Conservation (phyloP, 371 early-diverging fungal genomes). For the Actinomortierella ambigua region DNA sequence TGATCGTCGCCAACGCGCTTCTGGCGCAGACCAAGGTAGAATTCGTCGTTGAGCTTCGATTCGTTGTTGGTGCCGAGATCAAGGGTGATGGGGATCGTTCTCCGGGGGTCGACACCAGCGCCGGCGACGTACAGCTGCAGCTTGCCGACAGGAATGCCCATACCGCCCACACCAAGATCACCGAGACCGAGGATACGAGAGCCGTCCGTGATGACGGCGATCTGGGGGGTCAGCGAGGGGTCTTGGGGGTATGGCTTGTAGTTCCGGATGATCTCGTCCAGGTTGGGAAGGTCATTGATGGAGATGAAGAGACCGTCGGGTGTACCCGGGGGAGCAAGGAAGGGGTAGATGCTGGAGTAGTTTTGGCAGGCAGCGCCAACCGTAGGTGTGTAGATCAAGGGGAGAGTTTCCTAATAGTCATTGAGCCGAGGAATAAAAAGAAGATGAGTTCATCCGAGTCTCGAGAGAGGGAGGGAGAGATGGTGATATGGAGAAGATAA, state of each 20-base stretch:
- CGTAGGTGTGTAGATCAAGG: conserved; percentile 91
- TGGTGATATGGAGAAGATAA: conserved; percentile 7
- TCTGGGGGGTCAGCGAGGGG: conserved; percentile 60
- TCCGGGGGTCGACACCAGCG: conserved; percentile 86
- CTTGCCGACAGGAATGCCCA: conserved; percentile 93
- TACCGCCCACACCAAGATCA: conserved; percentile 90
- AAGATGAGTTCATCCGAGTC: neutral
- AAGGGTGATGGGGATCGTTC: conserved; percentile 86
- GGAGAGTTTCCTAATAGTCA: conserved; percentile 67
- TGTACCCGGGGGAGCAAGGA: conserved; percentile 75
- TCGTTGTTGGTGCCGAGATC: conserved; percentile 92
- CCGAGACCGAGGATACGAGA: conserved; percentile 93
- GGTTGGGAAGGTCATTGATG: conserved; percentile 69
- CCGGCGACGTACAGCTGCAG: conserved; percentile 89
- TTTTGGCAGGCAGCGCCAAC: conserved; percentile 90
- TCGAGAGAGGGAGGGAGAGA: conserved; percentile 1
- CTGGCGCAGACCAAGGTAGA: conserved; percentile 83
- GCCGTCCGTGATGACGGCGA: conserved; percentile 92
- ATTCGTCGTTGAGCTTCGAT: conserved; percentile 75
- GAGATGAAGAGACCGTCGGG: conserved; percentile 89
- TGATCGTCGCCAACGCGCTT: conserved; percentile 71
- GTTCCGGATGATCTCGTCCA: conserved; percentile 74
- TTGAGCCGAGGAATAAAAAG: neutral
- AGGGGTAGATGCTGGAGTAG: conserved; percentile 88
- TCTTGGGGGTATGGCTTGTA: conserved; percentile 61